Base-by-base conservation (phyloP, 352 stramenopile genomes). In the Globisporangium canariense region DNA sequence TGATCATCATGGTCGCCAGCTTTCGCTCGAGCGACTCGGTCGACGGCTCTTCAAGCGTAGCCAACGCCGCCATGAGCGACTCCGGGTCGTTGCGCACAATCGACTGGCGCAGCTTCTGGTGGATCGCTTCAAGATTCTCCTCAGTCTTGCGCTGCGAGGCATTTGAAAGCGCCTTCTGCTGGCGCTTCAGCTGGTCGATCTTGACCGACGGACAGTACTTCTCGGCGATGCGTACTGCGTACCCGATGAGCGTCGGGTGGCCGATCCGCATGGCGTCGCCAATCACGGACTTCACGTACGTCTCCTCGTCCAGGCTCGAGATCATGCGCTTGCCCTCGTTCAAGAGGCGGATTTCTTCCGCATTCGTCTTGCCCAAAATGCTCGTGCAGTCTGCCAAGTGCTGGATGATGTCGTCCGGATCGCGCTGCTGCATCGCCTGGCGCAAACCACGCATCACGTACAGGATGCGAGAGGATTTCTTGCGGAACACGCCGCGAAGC, bases 1-100 rank as follows among this genome's bases (percentile, higher is more conserved):
- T 92, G 58, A 90, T 88, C 77, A 90, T 85, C 80, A 90, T 89
- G 10, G 83, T 92, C 32, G 79, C 83, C n/a, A 92, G 70, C 45
- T 92, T 90, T 32, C 81, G 66, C 60, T 92, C 83, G 13, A 90
- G 61, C 0, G 81, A 90, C 58, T 92, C 83, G 2, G 76, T 69
- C 0, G 81, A 89, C 4, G 81, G 75, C 22, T 87, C 83, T 59
- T 92, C 77, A 3, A 90, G 54, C 3, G 79, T 86, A 41, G 83
- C 83, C 25, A 92, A 71, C 0, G 75, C 77, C 11, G 74, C 83
- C 81, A 92, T 92, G 32, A 92, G 74, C 25, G 77, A 70, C 60
- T 92, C 81, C 5, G 80, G 71, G 16, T 92, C 79, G 38, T 90
- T 86, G 4, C 68, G 67, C 50, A 88, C 75, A 60, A 92, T 92